Evolutionary conservation across 371 early-diverging fungal genomes (phyloP), one percentile per base, ranked within the genome.

Genomic region (Lichtheimia hyalospora): DNA sequence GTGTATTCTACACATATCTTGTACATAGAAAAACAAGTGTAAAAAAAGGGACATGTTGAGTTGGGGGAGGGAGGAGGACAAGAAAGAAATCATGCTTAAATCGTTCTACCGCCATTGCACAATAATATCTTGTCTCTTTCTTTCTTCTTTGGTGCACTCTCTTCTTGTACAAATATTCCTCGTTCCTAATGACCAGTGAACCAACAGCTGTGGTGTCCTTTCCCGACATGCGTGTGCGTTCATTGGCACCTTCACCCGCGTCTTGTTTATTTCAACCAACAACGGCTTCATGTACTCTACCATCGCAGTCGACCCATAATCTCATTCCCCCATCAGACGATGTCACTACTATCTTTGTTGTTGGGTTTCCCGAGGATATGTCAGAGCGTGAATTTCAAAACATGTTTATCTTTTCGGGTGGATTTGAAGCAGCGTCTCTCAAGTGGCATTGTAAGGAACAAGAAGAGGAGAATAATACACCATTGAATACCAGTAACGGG

Each of bases 341-440:
- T 69, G 83, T 97, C 58, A 90, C 94, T 16, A 96, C 96, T 21
- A 94, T 97, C 63, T 97, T 96, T 80, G 95, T 97, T 5, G 95
- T 95, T 27, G 97, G 97, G 18, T 95, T 97, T 62, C 97, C 97
- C 49, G 95, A 96, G 43, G 96, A 97, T 73, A 93, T 96, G 89
- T 84, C 81, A 63, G 97, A 97, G 70, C 77, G 97, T 59, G 97
- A 97, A 76, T 96, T 97, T 66, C 94, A 95, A 66, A 96, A 95
- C 77, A 94, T 96, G 96, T 97, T 97, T 79, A 91, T 86, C 13
- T 96, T 97, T 67, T 90, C 89, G 13, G 85, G 90, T 23, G 97
- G 97, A 3, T 97, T 96, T 69, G 96, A 96, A 70, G 96, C 93
- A 1, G 96, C 96, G 5, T 90, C 92, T 0, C 82, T 97, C 50